phyloP scores from a whole-genome alignment of 495 filamentous ascomycete species.

The Daldinia bambusicola region DNA sequence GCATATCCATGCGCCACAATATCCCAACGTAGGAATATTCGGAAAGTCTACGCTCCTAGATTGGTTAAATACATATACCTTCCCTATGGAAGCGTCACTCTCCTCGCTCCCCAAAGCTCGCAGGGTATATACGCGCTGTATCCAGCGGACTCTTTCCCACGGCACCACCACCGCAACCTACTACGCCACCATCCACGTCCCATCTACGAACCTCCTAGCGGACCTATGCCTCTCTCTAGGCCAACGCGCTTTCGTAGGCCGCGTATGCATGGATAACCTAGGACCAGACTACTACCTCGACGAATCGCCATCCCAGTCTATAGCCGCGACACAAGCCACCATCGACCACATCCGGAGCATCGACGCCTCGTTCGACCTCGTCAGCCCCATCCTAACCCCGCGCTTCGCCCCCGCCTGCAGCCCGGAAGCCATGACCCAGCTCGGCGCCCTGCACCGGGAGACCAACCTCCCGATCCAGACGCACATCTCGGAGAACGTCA shows the following conservation, averaged over 20 bases:
- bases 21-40: slow-evolving; percentile 91
- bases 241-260: slow-evolving; percentile 89
- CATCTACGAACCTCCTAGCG: slow-evolving; percentile 87
- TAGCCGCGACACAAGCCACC: slow-evolving; percentile 66
- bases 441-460: slow-evolving; percentile 71
- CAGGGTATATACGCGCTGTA: slow-evolving; percentile 76
- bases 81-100: slow-evolving; percentile 85
- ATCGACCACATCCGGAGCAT: slow-evolving; percentile 74
- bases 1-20: slow-evolving; percentile 93
- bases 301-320: slow-evolving; percentile 62
- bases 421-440: slow-evolving; percentile 62
- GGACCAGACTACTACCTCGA: slow-evolving; percentile 82
- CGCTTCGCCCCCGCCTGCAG: slow-evolving; percentile 87
- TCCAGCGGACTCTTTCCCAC: slow-evolving; percentile 81
- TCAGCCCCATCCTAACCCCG: slow-evolving; percentile 89
- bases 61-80: slow-evolving; percentile 96
- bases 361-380: slow-evolving; percentile 66
- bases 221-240: slow-evolving; percentile 77
- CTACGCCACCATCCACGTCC: slow-evolving; percentile 86
- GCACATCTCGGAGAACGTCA: slow-evolving; percentile 86
- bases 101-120: slow-evolving; percentile 57
- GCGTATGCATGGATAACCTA: slow-evolving; percentile 88
- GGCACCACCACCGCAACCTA: slow-evolving; percentile 93
- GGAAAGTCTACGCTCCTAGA: slow-evolving; percentile 87
- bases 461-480: slow-evolving; percentile 80